Base-by-base conservation (phyloP, 805 yeast species). In the Ascoidea rubescens region DNA sequence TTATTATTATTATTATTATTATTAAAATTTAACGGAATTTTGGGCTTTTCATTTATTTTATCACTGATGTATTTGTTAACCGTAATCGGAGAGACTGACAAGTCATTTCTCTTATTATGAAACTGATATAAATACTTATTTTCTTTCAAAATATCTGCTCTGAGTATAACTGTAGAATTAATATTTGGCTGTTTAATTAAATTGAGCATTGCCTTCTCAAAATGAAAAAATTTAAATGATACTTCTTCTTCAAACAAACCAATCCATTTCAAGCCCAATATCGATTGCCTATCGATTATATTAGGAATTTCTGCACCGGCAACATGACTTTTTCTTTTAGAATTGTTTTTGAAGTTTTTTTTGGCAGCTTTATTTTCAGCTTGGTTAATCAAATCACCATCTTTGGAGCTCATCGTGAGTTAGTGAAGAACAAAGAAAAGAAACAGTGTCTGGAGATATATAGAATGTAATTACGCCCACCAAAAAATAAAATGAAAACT, bases 131-230 rank as follows among this genome's bases (percentile, higher is more conserved):
- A 71, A 59, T 71, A 79, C 5, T 60, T 65, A 52, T 68, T 68
- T 57, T 80, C 84, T 47, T 71, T 70, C 48, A 86, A 63, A 30
- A 89, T 79, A 66, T 91, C 97, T 0, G 97, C 95, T 58, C 98
- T 71, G 66, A 91, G 70, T 42, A 90, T 84, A 43, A 88, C 93
- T 0, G 96, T 85, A 8, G 97, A 90, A 67, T 90, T 91, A 67
- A 88, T 85, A 63, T 89, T 86, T 16, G 96, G 96, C 57, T 87
- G 87, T 54, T 75, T 73, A 51, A 88, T 84, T 55, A 88, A 72
- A 64, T 87, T 86, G 47, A 77, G 66, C 90, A 88, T 84, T 5
- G 96, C 96, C 2, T 69, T 68, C 52, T 79, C 81, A 61, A 82
- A 88, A 66, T 88, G 87, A 5, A 64, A 65, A 12, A 71, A 60